Base-by-base conservation (phyloP, 108 stramenopile species). In the Epithemia pelagica region DNA sequence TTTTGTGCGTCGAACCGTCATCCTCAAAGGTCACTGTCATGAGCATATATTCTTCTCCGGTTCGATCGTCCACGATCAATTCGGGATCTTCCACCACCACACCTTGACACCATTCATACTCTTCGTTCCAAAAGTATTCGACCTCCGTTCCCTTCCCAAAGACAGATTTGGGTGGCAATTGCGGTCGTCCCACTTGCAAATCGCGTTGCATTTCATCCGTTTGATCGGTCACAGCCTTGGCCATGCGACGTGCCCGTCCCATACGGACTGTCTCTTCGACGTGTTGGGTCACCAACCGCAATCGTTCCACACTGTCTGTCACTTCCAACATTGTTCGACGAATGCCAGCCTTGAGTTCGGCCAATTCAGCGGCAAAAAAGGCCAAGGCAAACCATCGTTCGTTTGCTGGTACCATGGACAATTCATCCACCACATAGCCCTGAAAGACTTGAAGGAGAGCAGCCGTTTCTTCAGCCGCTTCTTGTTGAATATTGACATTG, bases 81-180 rank as follows among this genome's bases (percentile, higher is more conserved):
- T 86, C 60, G 7, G 90, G 90, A 28, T 89, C 87, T 59, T 86
- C 85, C n/a, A 77, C 64, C 8, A 92, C 88, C 27, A 66, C 76
- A 30, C 88, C 91, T 5, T 62, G 52, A 52, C 81, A 86, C 91
- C 91, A 92, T 28, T 73, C 91, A 51, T 77, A 83, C 33, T 74
- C 75, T 70, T 92, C 91, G 60, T 84, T 88, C 91, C 91, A 92
- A 65, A 75, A 92, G 54, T 92, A 92, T 52, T 88, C 87, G 20
- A 92, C 63, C 54, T 70, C 52, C 19, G 75, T 77, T 30, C 91
- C 91, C 51, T 83, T 82, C 15, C 37, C 37, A 28, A 56, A 65
- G 24, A 92, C 84, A 51, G 77, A 74, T 54, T 77, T 70, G 53
- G 79, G 65, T 18, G 91, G 91, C 7, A 92, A 69, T 30, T 62